Evolutionary conservation across 2,329 filamentous ascomycete species (phyloP).

Genomic region (Stagonosporopsis rhizophila): DNA sequence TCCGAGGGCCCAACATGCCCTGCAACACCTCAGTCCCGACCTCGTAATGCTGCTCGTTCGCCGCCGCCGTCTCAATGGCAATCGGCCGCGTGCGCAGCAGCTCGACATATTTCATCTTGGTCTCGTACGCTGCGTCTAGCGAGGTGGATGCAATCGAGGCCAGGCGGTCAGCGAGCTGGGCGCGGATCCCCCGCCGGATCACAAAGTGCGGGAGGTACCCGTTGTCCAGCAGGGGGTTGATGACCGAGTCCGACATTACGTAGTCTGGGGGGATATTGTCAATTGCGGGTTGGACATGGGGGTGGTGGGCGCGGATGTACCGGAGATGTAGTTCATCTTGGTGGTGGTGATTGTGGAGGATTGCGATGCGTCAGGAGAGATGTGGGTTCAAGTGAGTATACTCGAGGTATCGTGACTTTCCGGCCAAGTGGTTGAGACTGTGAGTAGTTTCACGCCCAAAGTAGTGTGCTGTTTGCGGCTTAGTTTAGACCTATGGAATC

Average conservation of each 20-base stretch:
- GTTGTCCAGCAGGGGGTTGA: constrained; percentile 62
- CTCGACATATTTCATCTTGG: constrained; percentile 70
- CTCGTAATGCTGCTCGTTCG: constrained; percentile 76
- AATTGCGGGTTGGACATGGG: background rate
- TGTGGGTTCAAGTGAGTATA: background rate
- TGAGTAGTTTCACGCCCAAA: constrained; percentile 17
- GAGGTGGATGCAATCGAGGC: constrained; percentile 62
- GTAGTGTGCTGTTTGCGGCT: constrained; percentile 20
- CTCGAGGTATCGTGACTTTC: constrained; percentile 18
- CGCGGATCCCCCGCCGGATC: constrained; percentile 70
- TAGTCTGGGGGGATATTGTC: constrained; percentile 24
- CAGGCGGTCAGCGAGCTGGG: constrained; percentile 69
- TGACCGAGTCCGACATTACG: constrained; percentile 34
- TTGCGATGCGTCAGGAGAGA: too few species aligned
- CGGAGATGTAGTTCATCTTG: constrained; percentile 41
- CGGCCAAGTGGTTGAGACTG: constrained; percentile 11
- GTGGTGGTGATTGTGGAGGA: background rate
- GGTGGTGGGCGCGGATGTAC: constrained; percentile 21
- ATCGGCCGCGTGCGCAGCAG: constrained; percentile 67
- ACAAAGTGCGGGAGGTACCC: constrained; percentile 69
- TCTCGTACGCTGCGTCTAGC: constrained; percentile 60
- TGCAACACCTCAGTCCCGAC: constrained; percentile 70
- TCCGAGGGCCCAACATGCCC: constrained; percentile 69
- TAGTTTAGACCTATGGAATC: background rate
- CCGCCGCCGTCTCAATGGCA: constrained; percentile 70